Base-by-base conservation (phyloP, 164 flowering plant species). In the Chloranthus sessilifolius region DNA sequence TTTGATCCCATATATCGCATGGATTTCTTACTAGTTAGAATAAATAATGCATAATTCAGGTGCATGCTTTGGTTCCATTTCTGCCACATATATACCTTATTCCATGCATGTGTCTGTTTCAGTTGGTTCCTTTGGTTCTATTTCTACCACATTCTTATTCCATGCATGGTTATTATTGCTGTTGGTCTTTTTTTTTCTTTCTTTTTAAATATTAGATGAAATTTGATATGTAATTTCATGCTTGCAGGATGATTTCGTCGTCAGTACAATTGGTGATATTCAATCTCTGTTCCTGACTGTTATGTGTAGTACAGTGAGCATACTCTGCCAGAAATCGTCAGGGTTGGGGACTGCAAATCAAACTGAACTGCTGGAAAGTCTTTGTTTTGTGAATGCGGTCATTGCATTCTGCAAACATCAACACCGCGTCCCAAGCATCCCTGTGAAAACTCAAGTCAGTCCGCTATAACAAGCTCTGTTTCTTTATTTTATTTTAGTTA, bases 391-490 rank as follows among this genome's bases (percentile, higher is more conserved):
- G 46, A 82, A 81, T 65, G 83, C 95, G 53, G 72, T 75, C 43
- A 80, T 76, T 58, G 74, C 79, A 3, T 86, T 88, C 72, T 88
- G 82, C 73, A 88, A 80, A 59, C 84, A 88, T 54, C 97, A 88
- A 62, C 95, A 88, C 55, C 87, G 86, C 50, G 56, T 66, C 67
- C 55, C 62, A 41, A 62, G 68, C 21, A 50, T 73, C 49, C 74
- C 95, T 52, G 55, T 77, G 20, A 88, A 82, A 80, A 59, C 74
- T 55, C 97, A 81, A 59, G 99, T 86, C 48, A 73, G 80, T 63
- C 20, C 20, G 39, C 38, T 19, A 7, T 21, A 56, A 50, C 34
- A 58, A 54, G 21, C 15, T 1, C 6, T 47, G 7, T 15, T 17
- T 7, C 1, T 16, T 47, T n/a, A 10, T 26, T 45, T 25, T 31